Conservation (phyloP, 2,329 filamentous ascomycete genomes). For the Talaromyces sp. region DNA sequence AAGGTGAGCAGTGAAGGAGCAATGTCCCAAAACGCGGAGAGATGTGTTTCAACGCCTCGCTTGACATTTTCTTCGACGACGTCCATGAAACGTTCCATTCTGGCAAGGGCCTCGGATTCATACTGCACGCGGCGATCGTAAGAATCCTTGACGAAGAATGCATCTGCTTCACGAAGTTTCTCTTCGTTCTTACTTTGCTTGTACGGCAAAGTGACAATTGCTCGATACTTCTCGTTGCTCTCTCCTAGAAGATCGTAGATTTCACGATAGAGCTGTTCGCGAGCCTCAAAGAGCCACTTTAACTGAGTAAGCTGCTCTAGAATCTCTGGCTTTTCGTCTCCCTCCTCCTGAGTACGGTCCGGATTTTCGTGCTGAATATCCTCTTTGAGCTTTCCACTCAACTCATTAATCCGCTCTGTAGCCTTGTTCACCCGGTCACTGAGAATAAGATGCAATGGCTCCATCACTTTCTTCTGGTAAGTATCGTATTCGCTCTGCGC, state of each 20-base stretch:
- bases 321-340: slow-evolving; percentile 89
- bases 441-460: slow-evolving; percentile 77
- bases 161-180: slow-evolving; percentile 74
- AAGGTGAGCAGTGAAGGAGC: slow-evolving; percentile 77
- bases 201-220: slow-evolving; percentile 81
- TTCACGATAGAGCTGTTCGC: slow-evolving; percentile 82
- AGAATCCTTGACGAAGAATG: slow-evolving; percentile 80
- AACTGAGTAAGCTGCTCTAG: slow-evolving; percentile 90
- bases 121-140: slow-evolving; percentile 68
- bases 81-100: slow-evolving; percentile 72
- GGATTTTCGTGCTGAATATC: slow-evolving; percentile 68
- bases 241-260: slow-evolving; percentile 81
- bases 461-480: slow-evolving; percentile 80
- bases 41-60: slow-evolving; percentile 83
- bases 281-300: slow-evolving; percentile 95
- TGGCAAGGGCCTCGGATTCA: slow-evolving; percentile 68
- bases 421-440: slow-evolving; percentile 72
- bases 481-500: slow-evolving; percentile 78
- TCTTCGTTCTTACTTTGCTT: slow-evolving; percentile 69
- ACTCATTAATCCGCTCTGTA: slow-evolving; percentile 72
- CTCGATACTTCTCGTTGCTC: slow-evolving; percentile 81
- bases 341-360: slow-evolving; percentile 88
- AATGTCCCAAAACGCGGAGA: slow-evolving; percentile 97
- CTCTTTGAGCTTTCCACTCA: slow-evolving; percentile 70
- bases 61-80: slow-evolving; percentile 82